These are phyloP conservation scores for Diospyros lotus DNA, from an alignment of 148 eudicot genomes.

Conservation along the genomic window DNA sequence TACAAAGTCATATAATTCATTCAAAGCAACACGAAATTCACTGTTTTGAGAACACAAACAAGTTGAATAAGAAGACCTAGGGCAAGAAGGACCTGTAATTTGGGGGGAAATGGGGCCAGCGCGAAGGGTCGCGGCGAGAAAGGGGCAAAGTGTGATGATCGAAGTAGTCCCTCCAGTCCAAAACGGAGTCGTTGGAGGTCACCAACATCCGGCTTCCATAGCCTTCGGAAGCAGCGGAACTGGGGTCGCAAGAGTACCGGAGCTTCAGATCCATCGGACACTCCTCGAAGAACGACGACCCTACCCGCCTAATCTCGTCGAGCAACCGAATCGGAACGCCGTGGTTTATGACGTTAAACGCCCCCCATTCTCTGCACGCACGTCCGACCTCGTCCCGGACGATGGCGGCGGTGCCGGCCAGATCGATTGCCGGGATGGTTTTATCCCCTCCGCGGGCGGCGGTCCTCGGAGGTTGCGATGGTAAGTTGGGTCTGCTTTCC, in stretches of 20 bases:
- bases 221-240: slow-evolving; percentile 63
- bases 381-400: slow-evolving; percentile 24
- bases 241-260: slow-evolving; percentile 41
- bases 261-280: slow-evolving; percentile 45
- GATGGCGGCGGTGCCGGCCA: slow-evolving; percentile 23
- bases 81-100: slow-evolving; percentile 53
- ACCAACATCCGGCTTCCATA: slow-evolving; percentile 90
- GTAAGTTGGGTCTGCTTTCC: slow-evolving; percentile 29
- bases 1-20: no score
- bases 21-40: no score
- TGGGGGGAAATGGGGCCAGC: slow-evolving; percentile 65
- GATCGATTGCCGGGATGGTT: slow-evolving; percentile 51
- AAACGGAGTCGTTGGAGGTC: slow-evolving; percentile 52
- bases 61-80: not conserved
- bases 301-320: slow-evolving; percentile 46
- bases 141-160: slow-evolving; percentile 87
- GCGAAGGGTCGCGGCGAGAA: slow-evolving; percentile 47
- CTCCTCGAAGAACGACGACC: slow-evolving; percentile 56
- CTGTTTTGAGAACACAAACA: not conserved
- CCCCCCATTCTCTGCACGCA: slow-evolving; percentile 81
- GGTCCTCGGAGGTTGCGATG: not conserved
- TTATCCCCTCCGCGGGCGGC: slow-evolving; percentile 4
- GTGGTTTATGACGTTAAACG: slow-evolving; percentile 69
- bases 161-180: slow-evolving; percentile 97
- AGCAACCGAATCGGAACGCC: slow-evolving; percentile 49